Base-by-base conservation (phyloP, 371 early-diverging fungal genomes). In the Actinomucor elegans region DNA sequence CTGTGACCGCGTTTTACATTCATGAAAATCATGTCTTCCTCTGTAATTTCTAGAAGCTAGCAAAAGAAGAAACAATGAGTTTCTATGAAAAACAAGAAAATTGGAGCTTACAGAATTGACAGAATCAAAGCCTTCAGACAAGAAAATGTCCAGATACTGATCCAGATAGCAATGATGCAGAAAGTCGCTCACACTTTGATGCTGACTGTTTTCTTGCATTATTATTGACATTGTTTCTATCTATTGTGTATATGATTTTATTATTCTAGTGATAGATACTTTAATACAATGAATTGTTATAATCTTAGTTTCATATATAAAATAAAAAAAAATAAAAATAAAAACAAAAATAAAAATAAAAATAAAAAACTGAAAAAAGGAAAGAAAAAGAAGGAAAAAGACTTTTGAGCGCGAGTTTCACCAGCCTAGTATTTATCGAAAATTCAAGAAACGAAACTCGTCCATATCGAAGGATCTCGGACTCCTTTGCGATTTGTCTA, bases 1-100 rank as follows among this genome's bases (percentile, higher is more conserved):
- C 75, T 55, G 42, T 74, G 75, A 40, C 75, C 75, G 7, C 75
- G 63, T 53, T 74, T 74, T n/a, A 71, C 62, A n/a, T 63, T 57
- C 68, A 74, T 70, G 3, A 61, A 64, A 11, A 57, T 66, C 57
- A 74, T 61, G 42, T 74, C 75, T 23, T 55, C 50, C 46, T 74
- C 75, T 5, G 70, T 67, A 3, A 74, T 65, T 55, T 74, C 75
- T 34, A 66, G 49, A 40, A 73, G 47, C 74, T 73, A 28, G 8
- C 11, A 35, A 44, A 51, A 49, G 11, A 52, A 46, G 40, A 12
- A 38, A 35, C 17, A 26, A 31, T 18, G 28, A 28, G 2, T 38
- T 41, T 51, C 8, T 28, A 26, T 27, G 14, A 18, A n/a, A 23
- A 15, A 28, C 15, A 20, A 14, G 7, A 12, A 32, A 32, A 48